Percentiles rank a stretch among this genome's conserved stretches.
Conservation (phyloP, 495 filamentous ascomycete species). For the Penicillium atrosanguineum region DNA sequence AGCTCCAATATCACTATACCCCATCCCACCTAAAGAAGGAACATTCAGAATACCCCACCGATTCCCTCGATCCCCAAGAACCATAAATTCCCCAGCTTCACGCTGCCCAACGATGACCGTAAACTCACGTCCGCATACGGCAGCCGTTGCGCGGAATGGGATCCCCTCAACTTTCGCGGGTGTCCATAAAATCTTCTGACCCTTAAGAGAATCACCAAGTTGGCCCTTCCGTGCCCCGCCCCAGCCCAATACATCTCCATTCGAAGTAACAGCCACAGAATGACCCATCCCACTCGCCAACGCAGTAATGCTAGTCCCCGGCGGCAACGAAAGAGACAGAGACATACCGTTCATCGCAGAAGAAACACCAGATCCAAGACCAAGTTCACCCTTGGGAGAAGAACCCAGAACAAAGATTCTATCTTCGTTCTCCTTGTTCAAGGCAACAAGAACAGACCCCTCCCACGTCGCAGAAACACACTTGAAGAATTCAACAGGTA, state of each 20-base stretch:
- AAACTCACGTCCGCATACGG: conserved; percentile 78
- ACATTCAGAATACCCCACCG: conserved; percentile 60
- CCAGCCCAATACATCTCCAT: conserved; percentile 85
- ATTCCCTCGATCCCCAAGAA: conserved; percentile 61
- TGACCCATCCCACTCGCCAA: conserved; percentile 76
- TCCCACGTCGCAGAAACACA: conserved; percentile 72
- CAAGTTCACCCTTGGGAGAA: conserved; percentile 70
- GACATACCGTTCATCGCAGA: conserved; percentile 5
- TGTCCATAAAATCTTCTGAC: conserved; percentile 43
- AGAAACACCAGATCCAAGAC: conserved; percentile 44
- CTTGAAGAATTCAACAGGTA: conserved; percentile 24
- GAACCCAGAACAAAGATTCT: conserved; percentile 61
- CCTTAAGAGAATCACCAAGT: conserved; percentile 52
- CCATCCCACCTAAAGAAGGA: conserved; percentile 21
- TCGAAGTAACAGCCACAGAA: conserved; percentile 65
- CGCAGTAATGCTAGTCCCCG: conserved; percentile 46
- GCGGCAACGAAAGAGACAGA: conserved; percentile 58
- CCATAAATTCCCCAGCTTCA: conserved; percentile 49
- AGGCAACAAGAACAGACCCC: conserved; percentile 55
- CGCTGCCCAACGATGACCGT: conserved; percentile 63
- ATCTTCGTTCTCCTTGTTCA: conserved; percentile 9
- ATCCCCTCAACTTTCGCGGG: conserved; percentile 58
- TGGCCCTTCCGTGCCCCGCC: conserved; percentile 83
- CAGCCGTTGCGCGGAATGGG: conserved; percentile 51
- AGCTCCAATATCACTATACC: conserved; percentile 50